Evolutionary conservation across 1,284 basidiomycete species (phyloP).

Genomic region (Puccinia horiana): DNA sequence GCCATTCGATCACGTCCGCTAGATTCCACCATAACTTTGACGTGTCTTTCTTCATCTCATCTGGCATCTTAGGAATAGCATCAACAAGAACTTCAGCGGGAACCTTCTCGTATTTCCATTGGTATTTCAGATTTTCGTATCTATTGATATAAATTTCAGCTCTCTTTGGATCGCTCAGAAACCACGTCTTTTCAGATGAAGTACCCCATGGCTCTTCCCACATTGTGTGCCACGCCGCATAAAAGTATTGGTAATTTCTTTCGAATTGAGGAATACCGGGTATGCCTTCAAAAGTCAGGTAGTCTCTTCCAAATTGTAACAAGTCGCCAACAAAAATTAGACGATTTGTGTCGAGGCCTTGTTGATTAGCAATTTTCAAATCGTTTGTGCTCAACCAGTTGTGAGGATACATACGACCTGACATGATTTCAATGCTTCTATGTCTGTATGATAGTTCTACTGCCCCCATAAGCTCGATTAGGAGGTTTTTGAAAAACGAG

Average conservation of each 20-base stretch:
- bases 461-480: neutral
- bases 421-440: neutral
- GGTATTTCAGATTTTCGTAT: neutral
- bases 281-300: neutral
- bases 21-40: neutral
- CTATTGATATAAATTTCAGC: neutral
- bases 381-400: neutral
- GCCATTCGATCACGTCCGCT: neutral
- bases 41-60: too few relatives aligned
- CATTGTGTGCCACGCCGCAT: neutral
- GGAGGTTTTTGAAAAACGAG: too few relatives aligned
- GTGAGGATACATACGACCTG: neutral
- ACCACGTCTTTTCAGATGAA: constrained; percentile 16
- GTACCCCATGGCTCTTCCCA: neutral
- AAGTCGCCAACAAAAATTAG: neutral
- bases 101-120: neutral
- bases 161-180: neutral
- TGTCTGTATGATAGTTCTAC: neutral
- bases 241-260: neutral
- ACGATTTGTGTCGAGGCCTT: neutral
- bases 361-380: neutral
- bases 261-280: neutral
- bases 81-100: neutral
- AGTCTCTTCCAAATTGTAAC: neutral
- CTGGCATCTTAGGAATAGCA: neutral